phyloP scores from a whole-genome alignment of 1,139 yeast genomes.

The Blastobotrys aristatus region DNA sequence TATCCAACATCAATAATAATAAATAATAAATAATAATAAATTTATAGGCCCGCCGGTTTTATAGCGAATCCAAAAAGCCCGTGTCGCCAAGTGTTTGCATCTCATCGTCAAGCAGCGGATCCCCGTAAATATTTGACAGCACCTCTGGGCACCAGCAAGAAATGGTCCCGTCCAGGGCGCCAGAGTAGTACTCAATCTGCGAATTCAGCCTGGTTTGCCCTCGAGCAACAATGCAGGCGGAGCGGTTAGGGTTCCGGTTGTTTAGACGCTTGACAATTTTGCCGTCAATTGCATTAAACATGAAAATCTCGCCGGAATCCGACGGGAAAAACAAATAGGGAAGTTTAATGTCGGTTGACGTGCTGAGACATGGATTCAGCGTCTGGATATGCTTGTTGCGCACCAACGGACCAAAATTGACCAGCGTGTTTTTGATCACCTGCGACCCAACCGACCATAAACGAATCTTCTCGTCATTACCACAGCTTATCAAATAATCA shows the following conservation, averaged over 20 bases:
- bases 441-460: constrained; percentile 59
- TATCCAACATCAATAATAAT: too few species aligned
- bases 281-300: constrained; percentile 61
- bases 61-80: too few species aligned
- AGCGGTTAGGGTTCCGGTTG: constrained; percentile 27
- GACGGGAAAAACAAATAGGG: constrained; percentile 66
- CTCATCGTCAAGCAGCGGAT: constrained; percentile 6
- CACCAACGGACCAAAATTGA: constrained; percentile 75
- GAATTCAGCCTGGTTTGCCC: constrained; percentile 34
- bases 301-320: constrained; percentile 71
- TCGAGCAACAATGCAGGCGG: constrained; percentile 48
- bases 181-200: constrained; percentile 29
- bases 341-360: constrained; percentile 36
- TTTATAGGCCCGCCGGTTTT: too few species aligned
- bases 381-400: constrained; percentile 52
- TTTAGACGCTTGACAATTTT: constrained; percentile 50
- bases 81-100: constrained; percentile 5
- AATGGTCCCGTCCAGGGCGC: constrained; percentile 35
- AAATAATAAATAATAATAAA: too few species aligned
- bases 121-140: neutral
- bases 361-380: constrained; percentile 38
- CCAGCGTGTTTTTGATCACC: constrained; percentile 52
- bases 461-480: constrained; percentile 70
- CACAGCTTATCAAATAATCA: constrained; percentile 53
- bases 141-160: constrained; percentile 29